Base-by-base conservation (phyloP, 2,329 filamentous ascomycete species). In the Neocucurbitaria cava region DNA sequence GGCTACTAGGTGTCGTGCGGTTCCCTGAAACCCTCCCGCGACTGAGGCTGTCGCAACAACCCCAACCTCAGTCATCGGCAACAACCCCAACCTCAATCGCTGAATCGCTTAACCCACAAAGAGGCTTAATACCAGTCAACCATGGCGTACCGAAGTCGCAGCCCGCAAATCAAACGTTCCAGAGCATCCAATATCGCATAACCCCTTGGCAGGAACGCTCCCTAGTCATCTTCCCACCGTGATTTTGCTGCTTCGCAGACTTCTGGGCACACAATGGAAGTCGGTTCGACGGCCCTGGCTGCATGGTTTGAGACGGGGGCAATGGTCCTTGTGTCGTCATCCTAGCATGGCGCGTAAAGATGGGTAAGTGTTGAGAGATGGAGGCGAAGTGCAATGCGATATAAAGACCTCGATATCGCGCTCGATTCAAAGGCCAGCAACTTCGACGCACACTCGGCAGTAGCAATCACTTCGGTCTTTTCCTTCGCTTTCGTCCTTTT, bases 121-220 rank as follows among this genome's bases (percentile, higher is more conserved):
- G 42, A 59, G 52, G 56, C 61, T 62, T 62, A 68, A 58, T 40
- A 52, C 51, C 35, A 41, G 40, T 57, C 17, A 49, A 46, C 51
- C 69, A 69, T 68, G 59, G 61, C 62, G 49, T 61, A 57, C 46
- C 68, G 65, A 70, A 60, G 72, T 72, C 64, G 60, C 69, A 71
- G 59, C 49, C 64, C 52, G 70, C 51, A 59, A 65, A 73, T 74
- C 70, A 74, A 59, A 72, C 69, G 66, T 69, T 63, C 64, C 64
- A 70, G 62, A 60, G 68, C 45, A 50, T 64, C 52, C 52, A 46
- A 68, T 58, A 66, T 30, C 52, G 70, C 71, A 70, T 74, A 57
- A 70, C 49, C 44, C 54, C 67, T 67, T 66, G 63, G 65, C 69
- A 54, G 15, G 54, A 43, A 58, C 49, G 48, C 39, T 53, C 59